Conservation (phyloP, 768 basidiomycete species). For the Pleurotus giganteus region DNA sequence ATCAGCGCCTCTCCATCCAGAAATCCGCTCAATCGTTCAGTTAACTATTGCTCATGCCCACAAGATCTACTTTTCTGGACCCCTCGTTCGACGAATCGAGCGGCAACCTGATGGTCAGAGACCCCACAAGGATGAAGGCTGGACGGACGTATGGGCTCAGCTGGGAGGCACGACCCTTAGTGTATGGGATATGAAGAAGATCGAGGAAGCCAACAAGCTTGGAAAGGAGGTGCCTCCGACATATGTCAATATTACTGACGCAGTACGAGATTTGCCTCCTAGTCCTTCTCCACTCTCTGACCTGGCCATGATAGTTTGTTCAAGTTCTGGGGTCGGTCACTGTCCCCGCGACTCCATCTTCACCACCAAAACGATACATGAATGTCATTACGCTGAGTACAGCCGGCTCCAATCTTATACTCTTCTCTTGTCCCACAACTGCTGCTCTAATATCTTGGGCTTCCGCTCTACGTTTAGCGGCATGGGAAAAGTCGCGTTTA, state of each 20-base stretch:
- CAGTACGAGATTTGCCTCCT: conserved; percentile 53
- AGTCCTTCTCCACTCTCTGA: conserved; percentile 10
- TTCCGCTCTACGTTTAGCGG: conserved; percentile 81
- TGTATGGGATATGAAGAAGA: conserved; percentile 88
- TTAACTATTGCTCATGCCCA: conserved; percentile 75
- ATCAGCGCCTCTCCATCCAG: conserved; percentile 59
- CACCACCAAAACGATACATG: conserved; percentile 56
- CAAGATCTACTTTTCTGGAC: conserved; percentile 87
- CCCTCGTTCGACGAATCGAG: conserved; percentile 73
- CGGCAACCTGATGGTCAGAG: conserved; percentile 73
- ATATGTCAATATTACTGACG: conserved; percentile 87
- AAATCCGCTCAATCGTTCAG: conserved; percentile 77
- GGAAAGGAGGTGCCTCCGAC: conserved; percentile 83
- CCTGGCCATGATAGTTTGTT: conserved; percentile 53
- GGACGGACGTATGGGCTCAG: conserved; percentile 88
- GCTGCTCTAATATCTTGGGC: conserved; percentile 83
- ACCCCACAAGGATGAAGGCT: conserved; percentile 70
- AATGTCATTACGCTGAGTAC: conserved; percentile 92
- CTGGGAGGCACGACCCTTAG: conserved; percentile 86
- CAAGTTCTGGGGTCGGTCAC: conserved; percentile 77
- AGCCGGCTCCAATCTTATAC: conserved; percentile 84
- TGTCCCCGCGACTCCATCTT: conserved; percentile 47
- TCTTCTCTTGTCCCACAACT: conserved; percentile 83
- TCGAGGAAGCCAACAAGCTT: conserved; percentile 78
- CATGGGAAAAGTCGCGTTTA: conserved; percentile 93